phyloP scores from a whole-genome alignment of 108 stramenopile species.

The Cyclotella choctawhatcheeana region DNA sequence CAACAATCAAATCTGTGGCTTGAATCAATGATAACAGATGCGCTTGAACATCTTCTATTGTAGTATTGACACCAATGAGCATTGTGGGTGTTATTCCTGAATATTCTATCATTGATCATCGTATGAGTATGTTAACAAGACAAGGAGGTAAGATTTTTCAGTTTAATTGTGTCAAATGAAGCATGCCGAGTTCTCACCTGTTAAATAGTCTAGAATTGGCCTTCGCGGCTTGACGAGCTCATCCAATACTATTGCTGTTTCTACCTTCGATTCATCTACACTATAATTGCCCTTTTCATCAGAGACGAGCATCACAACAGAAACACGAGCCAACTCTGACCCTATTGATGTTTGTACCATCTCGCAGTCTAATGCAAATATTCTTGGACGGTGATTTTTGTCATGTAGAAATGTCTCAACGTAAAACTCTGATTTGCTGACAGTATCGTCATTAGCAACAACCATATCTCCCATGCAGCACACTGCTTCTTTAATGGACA shows the following conservation, averaged over 20 bases:
- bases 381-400: conserved; percentile 29
- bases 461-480: conserved; percentile 25
- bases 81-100: conserved; percentile 77
- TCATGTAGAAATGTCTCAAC: conserved; percentile 35
- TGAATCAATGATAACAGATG: conserved; percentile 64
- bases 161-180: not conserved
- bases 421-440: conserved; percentile 25
- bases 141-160: not conserved
- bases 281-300: conserved; percentile 7
- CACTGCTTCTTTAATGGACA: conserved; percentile 28
- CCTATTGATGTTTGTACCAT: conserved; percentile 84
- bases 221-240: conserved; percentile 78
- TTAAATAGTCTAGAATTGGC: conserved; percentile 74
- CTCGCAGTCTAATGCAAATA: conserved; percentile 93
- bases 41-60: conserved; percentile 78
- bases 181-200: conserved; percentile 30
- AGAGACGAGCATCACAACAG: conserved; percentile 58
- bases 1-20: conserved; percentile 81
- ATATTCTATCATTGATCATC: conserved; percentile 26
- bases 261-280: conserved; percentile 32
- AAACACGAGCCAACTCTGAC: conserved; percentile 84
- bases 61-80: conserved; percentile 60
- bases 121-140: not conserved
- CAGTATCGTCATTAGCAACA: conserved; percentile 14
- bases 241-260: conserved; percentile 68